Conservation (phyloP, 805 yeast species). For the Saccharomyces eubayanus region DNA sequence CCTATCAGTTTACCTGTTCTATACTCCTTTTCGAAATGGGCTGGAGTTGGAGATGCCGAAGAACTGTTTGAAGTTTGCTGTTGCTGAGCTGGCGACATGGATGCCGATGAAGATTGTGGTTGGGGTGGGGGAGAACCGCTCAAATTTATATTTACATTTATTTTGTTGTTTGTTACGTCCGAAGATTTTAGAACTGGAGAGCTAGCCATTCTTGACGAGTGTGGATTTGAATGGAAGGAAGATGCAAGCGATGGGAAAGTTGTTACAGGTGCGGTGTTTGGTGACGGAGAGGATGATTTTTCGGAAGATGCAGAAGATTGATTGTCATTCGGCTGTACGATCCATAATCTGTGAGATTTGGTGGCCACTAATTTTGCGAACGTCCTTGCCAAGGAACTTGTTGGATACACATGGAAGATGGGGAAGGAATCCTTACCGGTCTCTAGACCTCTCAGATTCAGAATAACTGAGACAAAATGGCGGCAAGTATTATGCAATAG, state of each 20-base stretch:
- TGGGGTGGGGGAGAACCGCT: background rate
- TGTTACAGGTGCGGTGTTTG: background rate
- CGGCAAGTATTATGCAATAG: conserved; percentile 71
- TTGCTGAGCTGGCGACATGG: background rate
- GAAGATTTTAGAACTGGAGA: background rate
- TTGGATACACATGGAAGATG: conserved; percentile 79
- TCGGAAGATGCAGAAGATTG: background rate
- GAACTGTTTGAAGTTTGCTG: conserved; percentile 19
- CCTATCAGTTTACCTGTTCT: conserved; percentile 78
- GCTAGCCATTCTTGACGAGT: background rate
- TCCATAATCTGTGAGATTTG: conserved; percentile 80
- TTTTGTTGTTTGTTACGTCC: background rate
- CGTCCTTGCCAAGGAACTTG: conserved; percentile 73
- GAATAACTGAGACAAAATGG: conserved; percentile 79
- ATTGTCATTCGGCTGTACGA: conserved; percentile 43
- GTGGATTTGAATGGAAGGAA: background rate
- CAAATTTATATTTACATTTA: background rate
- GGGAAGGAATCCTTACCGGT: conserved; percentile 88
- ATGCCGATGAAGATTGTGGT: background rate
- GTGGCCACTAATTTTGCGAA: conserved; percentile 96
- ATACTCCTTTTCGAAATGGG: conserved; percentile 35
- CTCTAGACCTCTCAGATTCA: conserved; percentile 79
- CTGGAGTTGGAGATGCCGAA: conserved; percentile 13
- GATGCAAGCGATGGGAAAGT: background rate
- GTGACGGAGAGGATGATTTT: background rate